These are phyloP conservation scores for Lagerstroemia speciosa DNA, from an alignment of 345 rosid species.

Conservation along the genomic window DNA sequence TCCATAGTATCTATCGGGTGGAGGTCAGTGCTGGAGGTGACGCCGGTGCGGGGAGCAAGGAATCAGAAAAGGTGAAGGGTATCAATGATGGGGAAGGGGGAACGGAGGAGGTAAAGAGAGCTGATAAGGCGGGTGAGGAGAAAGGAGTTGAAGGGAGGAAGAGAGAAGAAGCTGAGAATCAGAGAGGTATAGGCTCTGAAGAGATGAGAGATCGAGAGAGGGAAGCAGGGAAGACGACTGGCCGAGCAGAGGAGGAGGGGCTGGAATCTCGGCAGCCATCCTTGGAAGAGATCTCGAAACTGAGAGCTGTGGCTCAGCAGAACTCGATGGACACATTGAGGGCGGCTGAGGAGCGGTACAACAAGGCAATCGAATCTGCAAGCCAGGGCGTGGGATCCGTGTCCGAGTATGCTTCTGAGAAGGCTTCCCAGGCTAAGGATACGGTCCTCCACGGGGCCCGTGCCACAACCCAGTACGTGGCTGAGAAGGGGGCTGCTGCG, in stretches of 20 bases:
- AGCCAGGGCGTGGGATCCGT: constrained; percentile 22
- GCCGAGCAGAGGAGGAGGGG: constrained; percentile 13
- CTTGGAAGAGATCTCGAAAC: constrained; percentile 36
- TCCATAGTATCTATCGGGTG: not conserved
- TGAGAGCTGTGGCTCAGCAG: constrained; percentile 47
- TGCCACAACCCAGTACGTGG: constrained; percentile 15
- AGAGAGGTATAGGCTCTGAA: not conserved
- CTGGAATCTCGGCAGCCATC: constrained; percentile 15
- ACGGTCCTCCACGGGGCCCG: constrained; percentile 21
- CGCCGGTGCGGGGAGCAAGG: not conserved
- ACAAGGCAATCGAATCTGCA: constrained; percentile 23
- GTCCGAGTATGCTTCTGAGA: constrained; percentile 18
- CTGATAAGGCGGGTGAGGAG: too few species aligned
- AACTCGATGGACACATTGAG: constrained; percentile 32
- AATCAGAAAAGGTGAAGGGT: not conserved
- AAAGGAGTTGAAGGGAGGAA: not conserved
- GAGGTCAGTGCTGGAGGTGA: not conserved
- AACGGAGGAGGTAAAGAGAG: too few species aligned
- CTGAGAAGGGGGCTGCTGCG: constrained; percentile 29
- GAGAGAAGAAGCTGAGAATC: not conserved
- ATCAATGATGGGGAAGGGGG: too few species aligned
- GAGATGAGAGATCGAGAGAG: not conserved
- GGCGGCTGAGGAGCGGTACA: constrained; percentile 44
- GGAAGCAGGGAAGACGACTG: not conserved
- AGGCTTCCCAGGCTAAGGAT: constrained; percentile 37